phyloP scores from a whole-genome alignment of 768 basidiomycete species.

The Pulveroboletus ravenelii region DNA sequence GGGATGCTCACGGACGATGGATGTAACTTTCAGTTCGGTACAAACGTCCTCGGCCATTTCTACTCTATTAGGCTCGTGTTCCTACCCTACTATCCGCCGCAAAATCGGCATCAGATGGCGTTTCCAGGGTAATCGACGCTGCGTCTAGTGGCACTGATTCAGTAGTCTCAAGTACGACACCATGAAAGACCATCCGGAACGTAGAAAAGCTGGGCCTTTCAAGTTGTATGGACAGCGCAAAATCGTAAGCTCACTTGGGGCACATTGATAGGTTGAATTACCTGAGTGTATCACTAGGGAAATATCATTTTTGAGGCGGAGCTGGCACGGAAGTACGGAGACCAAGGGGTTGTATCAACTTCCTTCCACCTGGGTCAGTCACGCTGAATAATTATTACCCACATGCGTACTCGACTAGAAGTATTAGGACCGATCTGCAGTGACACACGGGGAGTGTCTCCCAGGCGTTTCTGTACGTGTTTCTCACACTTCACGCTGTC shows the following conservation, averaged over 20 bases:
- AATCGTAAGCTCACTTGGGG: conserved; percentile 13
- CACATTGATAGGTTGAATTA: background rate
- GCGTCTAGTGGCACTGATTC: conserved; percentile 26
- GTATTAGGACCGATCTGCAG: conserved; percentile 19
- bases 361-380: conserved; percentile 40
- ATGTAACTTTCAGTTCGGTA: conserved; percentile 40
- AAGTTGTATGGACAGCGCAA: conserved; percentile 30
- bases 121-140: conserved; percentile 34
- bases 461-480: conserved; percentile 10
- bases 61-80: conserved; percentile 35
- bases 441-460: conserved; percentile 5
- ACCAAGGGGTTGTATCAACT: conserved; percentile 41
- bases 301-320: conserved; percentile 43
- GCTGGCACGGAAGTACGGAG: conserved; percentile 37
- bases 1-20: conserved; percentile 34
- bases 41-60: conserved; percentile 35
- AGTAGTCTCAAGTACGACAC: conserved; percentile 22
- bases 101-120: conserved; percentile 29
- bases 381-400: background rate
- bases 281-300: conserved; percentile 27
- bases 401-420: background rate
- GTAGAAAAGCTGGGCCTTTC: conserved; percentile 1
- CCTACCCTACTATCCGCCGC: conserved; percentile 30
- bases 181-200: conserved; percentile 24
- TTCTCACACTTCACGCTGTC: background rate